Conservation (phyloP, 1,284 basidiomycete species). For the Irpex rosettiformis region DNA sequence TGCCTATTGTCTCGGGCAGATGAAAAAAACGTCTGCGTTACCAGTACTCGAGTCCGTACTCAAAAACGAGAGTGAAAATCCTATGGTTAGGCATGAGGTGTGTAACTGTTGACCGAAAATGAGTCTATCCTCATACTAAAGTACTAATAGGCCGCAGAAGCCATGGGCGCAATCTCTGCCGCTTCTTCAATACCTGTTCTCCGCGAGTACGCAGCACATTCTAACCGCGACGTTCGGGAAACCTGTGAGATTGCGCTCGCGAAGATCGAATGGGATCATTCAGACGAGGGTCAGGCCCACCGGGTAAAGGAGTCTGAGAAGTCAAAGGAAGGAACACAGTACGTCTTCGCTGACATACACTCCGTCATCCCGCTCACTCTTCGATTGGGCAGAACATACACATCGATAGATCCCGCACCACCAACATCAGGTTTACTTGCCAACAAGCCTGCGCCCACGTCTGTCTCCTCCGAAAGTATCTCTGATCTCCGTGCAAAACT, state of each 20-base stretch:
- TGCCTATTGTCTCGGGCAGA: constrained; percentile 96
- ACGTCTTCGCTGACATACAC: constrained; percentile 11
- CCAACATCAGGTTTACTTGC: constrained; percentile 60
- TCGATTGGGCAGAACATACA: constrained; percentile 54
- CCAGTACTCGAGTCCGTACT: constrained; percentile 80
- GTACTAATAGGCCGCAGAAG: constrained; percentile 84
- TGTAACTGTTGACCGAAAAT: constrained; percentile 14
- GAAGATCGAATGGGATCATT: constrained; percentile 93
- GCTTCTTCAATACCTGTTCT: constrained; percentile 69
- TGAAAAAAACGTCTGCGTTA: constrained; percentile 73
- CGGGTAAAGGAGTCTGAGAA: constrained; percentile 18
- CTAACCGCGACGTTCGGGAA: constrained; percentile 84
- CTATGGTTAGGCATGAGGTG: constrained; percentile 98
- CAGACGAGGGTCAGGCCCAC: constrained; percentile 62
- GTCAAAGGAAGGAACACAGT: constrained; percentile 32
- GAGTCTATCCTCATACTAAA: background rate
- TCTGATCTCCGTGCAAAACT: constrained; percentile 61
- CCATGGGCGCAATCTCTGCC: constrained; percentile 91
- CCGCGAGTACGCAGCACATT: constrained; percentile 69
- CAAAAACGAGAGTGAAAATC: constrained; percentile 70
- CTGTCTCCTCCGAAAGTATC: constrained; percentile 47
- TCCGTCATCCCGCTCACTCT: constrained; percentile 1
- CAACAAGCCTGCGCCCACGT: constrained; percentile 46
- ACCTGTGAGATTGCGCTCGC: constrained; percentile 97
- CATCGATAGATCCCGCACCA: constrained; percentile 96